Evolutionary conservation across 2,329 filamentous ascomycete genomes (phyloP).

Genomic region (Nigrospora osmanthi): DNA sequence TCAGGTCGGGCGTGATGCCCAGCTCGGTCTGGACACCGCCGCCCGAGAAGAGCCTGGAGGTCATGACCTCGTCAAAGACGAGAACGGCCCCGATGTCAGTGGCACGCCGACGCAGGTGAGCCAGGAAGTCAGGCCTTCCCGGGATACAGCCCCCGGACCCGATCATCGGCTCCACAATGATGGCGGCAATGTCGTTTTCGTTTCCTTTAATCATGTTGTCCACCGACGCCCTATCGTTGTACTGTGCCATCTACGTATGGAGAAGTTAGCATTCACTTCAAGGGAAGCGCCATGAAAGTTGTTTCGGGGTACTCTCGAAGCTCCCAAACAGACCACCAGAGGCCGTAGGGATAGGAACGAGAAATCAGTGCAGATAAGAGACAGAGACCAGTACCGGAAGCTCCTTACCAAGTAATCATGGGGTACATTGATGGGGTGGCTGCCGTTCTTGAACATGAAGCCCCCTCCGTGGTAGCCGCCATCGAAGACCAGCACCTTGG

Average conservation of each 20-base stretch:
- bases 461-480: conserved; percentile 48
- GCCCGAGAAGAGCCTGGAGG: conserved; percentile 43
- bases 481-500: conserved; percentile 41
- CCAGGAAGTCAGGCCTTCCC: conserved; percentile 42
- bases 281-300: no score
- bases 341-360: no score
- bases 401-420: background rate
- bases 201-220: conserved; percentile 29
- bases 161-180: conserved; percentile 61
- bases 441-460: conserved; percentile 35
- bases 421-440: background rate
- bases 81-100: conserved; percentile 44
- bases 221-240: conserved; percentile 49
- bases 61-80: conserved; percentile 68
- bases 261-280: no score
- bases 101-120: conserved; percentile 38
- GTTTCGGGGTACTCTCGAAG: no score
- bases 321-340: no score
- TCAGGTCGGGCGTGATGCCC: conserved; percentile 49
- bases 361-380: no score
- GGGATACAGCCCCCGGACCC: conserved; percentile 52
- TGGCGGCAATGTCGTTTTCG: conserved; percentile 44
- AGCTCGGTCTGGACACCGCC: conserved; percentile 37
- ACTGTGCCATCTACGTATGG: conserved; percentile 36
- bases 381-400: no score